Conservation (phyloP, 1,139 yeast species). For the Candida freyschussii region DNA sequence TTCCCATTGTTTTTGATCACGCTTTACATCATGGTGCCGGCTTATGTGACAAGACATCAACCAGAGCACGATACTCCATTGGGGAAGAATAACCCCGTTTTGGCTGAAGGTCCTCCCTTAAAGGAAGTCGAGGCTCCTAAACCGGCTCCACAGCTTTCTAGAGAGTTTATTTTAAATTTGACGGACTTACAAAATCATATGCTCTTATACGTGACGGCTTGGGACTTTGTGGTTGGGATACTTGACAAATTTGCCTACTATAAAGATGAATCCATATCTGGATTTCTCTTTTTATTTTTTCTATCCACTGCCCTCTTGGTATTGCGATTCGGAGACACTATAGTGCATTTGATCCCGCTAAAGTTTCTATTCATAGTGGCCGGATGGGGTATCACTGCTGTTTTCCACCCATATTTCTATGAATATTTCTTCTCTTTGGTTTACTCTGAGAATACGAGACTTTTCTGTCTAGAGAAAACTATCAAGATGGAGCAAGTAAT, state of each 20-base stretch:
- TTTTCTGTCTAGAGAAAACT: slow-evolving; percentile 41
- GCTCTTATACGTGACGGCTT: slow-evolving; percentile 60
- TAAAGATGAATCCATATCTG: slow-evolving; percentile 58
- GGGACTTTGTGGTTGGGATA: slow-evolving; percentile 50
- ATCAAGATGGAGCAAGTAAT: slow-evolving; percentile 40
- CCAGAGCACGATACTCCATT: slow-evolving; percentile 28
- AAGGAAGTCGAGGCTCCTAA: slow-evolving; percentile 49
- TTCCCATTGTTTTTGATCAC: slow-evolving; percentile 53
- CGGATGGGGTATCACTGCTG: slow-evolving; percentile 49
- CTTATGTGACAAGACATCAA: slow-evolving; percentile 44
- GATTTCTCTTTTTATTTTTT: slow-evolving; percentile 42
- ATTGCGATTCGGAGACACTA: slow-evolving; percentile 34
- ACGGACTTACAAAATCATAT: slow-evolving; percentile 84
- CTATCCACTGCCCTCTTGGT: slow-evolving; percentile 30
- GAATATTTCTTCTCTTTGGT: slow-evolving; percentile 40
- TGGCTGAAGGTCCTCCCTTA: slow-evolving; percentile 52
- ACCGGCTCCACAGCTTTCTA: slow-evolving; percentile 74
- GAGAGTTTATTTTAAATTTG: slow-evolving; percentile 72
- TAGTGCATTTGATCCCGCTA: slow-evolving; percentile 26
- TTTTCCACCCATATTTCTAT: slow-evolving; percentile 53
- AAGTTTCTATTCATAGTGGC: slow-evolving; percentile 34
- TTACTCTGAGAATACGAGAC: slow-evolving; percentile 58
- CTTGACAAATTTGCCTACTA: slow-evolving; percentile 61
- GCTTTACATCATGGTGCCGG: slow-evolving; percentile 62
- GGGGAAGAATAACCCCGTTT: slow-evolving; percentile 44